These are phyloP conservation scores for Apiospora saccharicola DNA, from an alignment of 2,329 filamentous ascomycete species.

Conservation along the genomic window DNA sequence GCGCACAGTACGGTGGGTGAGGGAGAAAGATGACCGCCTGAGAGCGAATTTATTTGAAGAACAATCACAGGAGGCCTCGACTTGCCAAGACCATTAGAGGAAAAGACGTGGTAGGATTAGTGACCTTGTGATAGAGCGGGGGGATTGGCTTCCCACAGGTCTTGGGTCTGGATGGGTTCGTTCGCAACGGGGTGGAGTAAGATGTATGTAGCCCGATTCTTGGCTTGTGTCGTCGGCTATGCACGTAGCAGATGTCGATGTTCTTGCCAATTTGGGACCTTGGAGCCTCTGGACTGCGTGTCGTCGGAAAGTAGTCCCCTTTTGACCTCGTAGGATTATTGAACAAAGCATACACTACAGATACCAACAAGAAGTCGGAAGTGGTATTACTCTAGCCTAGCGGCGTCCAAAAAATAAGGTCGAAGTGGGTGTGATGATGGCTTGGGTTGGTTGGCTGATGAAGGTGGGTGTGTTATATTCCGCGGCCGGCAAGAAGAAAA, in stretches of 20 bases:
- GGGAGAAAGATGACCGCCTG: neutral
- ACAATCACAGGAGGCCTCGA: constrained; percentile 22
- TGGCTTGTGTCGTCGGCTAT: constrained; percentile 15
- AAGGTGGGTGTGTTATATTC: constrained; percentile 8
- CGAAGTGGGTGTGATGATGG: neutral
- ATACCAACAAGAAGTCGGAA: neutral
- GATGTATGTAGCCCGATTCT: constrained; percentile 13
- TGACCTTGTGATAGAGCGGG: constrained; percentile 23
- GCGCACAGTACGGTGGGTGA: neutral
- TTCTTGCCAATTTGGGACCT: neutral
- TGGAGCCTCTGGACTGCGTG: neutral
- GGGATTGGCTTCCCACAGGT: constrained; percentile 15
- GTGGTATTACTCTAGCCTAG: neutral
- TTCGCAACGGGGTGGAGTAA: constrained; percentile 17
- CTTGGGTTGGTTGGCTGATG: neutral
- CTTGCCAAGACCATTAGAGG: constrained; percentile 24
- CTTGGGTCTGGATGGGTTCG: neutral
- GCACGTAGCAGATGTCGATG: neutral
- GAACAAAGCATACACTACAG: neutral
- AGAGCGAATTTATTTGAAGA: constrained; percentile 19
- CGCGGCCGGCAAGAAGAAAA: constrained; percentile 1
- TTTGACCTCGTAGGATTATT: neutral
- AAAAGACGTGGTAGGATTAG: constrained; percentile 21
- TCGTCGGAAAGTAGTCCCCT: neutral
- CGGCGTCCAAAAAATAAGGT: constrained; percentile 1